These are phyloP conservation scores for Zarea fungicola DNA, from an alignment of 2,329 filamentous ascomycete species.

Conservation along the genomic window DNA sequence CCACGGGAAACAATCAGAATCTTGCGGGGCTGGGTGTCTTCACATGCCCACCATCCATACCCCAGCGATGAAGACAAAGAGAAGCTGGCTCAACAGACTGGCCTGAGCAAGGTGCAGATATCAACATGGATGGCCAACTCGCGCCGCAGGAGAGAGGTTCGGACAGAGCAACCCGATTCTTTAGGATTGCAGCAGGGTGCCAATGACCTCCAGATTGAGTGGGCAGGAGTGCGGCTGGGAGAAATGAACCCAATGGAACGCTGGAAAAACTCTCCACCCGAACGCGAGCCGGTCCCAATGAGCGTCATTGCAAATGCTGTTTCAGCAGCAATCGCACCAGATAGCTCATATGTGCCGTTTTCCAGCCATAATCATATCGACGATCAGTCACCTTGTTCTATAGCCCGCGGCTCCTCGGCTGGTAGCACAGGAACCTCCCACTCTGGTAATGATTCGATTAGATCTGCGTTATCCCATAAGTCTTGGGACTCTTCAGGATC, in stretches of 20 bases:
- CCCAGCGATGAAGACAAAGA: slow-evolving; percentile 85
- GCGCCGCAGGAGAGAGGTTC: slow-evolving; percentile 73
- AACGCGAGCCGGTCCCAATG: slow-evolving; percentile 56
- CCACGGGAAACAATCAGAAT: slow-evolving; percentile 74
- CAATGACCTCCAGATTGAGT: slow-evolving; percentile 60
- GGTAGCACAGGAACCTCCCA: slow-evolving; percentile 58
- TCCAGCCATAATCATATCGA: slow-evolving; percentile 54
- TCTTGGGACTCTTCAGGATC: slow-evolving; percentile 52
- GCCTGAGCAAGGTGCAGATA: slow-evolving; percentile 77
- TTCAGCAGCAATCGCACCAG: slow-evolving; percentile 47
- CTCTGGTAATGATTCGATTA: slow-evolving; percentile 53
- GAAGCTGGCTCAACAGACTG: slow-evolving; percentile 69
- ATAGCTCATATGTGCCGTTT: slow-evolving; percentile 49
- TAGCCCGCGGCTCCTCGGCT: slow-evolving; percentile 54
- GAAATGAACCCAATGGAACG: slow-evolving; percentile 52
- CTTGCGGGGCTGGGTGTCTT: slow-evolving; percentile 78
- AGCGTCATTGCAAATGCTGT: slow-evolving; percentile 54
- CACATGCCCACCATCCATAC: slow-evolving; percentile 78
- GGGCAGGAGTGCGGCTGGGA: slow-evolving; percentile 59
- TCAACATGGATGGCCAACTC: slow-evolving; percentile 92
- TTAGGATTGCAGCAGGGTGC: slow-evolving; percentile 58
- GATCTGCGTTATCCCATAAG: slow-evolving; percentile 54
- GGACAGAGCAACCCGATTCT: slow-evolving; percentile 61
- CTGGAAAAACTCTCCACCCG: slow-evolving; percentile 55
- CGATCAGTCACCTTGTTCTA: slow-evolving; percentile 53